A percentile compares a stretch with the other conserved stretches of the same genome.
Conservation (phyloP, 2,329 filamentous ascomycete genomes). For the Pseudogymnoascus sp. region DNA sequence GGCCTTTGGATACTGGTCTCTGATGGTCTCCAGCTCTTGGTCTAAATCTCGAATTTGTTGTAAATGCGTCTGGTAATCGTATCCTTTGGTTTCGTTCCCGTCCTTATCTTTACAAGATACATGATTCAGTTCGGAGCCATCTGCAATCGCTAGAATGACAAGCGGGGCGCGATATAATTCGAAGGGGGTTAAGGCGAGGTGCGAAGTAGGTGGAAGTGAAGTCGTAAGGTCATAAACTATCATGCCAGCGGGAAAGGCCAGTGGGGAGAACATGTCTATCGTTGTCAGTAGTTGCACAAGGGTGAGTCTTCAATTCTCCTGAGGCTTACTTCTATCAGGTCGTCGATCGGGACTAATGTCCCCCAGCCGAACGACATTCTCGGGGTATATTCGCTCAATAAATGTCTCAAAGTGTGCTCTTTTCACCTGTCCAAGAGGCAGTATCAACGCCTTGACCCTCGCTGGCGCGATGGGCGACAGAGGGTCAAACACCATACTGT, state of each 20-base stretch:
- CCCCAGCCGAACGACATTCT: slow-evolving; percentile 74
- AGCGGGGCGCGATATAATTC: slow-evolving; percentile 82
- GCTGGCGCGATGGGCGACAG: slow-evolving; percentile 86
- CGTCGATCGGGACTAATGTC: slow-evolving; percentile 79
- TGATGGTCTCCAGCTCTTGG: slow-evolving; percentile 61
- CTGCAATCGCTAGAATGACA: slow-evolving; percentile 73
- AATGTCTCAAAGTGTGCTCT: slow-evolving; percentile 71
- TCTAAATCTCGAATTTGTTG: slow-evolving; percentile 50
- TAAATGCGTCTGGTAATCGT: slow-evolving; percentile 39
- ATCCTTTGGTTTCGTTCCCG: slow-evolving; percentile 43
- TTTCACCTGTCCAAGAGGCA: slow-evolving; percentile 81
- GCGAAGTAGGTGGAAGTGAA: slow-evolving; percentile 68
- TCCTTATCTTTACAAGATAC: slow-evolving; percentile 47
- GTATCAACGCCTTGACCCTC: slow-evolving; percentile 75
- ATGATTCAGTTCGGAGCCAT: slow-evolving; percentile 60
- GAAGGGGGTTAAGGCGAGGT: slow-evolving; percentile 75
- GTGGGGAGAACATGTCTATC: slow-evolving; percentile 84
- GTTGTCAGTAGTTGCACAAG: slow-evolving; percentile 11
- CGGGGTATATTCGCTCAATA: slow-evolving; percentile 64
- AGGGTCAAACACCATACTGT: slow-evolving; percentile 77
- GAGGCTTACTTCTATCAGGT: slow-evolving; percentile 68
- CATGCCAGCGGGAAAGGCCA: slow-evolving; percentile 76
- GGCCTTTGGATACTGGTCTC: slow-evolving; percentile 65
- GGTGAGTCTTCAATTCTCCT: not conserved
- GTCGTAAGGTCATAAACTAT: slow-evolving; percentile 84